A percentile compares a stretch with the other conserved stretches of the same genome.
phyloP scores from a whole-genome alignment of 768 basidiomycete species.

The Tephrocybe sp. region DNA sequence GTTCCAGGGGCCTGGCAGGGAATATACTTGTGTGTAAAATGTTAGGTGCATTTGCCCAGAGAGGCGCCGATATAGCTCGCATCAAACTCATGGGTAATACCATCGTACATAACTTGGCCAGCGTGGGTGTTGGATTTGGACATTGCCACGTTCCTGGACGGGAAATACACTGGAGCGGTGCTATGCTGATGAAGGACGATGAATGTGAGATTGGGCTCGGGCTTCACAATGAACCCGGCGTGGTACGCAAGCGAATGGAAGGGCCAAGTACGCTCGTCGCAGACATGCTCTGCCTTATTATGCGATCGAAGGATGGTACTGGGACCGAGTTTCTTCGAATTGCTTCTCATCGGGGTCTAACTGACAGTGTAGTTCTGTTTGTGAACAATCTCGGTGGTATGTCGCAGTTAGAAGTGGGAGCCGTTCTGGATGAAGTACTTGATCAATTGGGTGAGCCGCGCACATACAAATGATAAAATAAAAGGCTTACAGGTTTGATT shows the following conservation, averaged over 20 bases:
- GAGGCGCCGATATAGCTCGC: conserved; percentile 31
- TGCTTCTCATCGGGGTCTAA: conserved; percentile 19
- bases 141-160: conserved; percentile 60
- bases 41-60: conserved; percentile 46
- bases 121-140: conserved; percentile 43
- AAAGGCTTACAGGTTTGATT: neutral
- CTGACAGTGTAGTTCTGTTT: conserved; percentile 48
- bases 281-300: conserved; percentile 33
- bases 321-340: conserved; percentile 8
- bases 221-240: conserved; percentile 55
- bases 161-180: conserved; percentile 17
- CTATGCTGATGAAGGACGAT: conserved; percentile 17
- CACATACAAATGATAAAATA: neutral
- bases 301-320: conserved; percentile 44
- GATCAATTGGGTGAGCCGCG: conserved; percentile 35
- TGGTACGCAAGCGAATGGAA: conserved; percentile 34
- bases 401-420: conserved; percentile 51
- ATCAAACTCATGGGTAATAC: conserved; percentile 34
- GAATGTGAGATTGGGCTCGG: conserved; percentile 52
- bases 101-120: conserved; percentile 29
- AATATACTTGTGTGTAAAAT: conserved; percentile 56
- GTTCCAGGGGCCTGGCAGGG: conserved; percentile 46
- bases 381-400: conserved; percentile 57
- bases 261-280: conserved; percentile 25
- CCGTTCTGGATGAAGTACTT: conserved; percentile 41